These are phyloP conservation scores for Naganishia kalamii DNA, from an alignment of 768 basidiomycete genomes.

Conservation along the genomic window DNA sequence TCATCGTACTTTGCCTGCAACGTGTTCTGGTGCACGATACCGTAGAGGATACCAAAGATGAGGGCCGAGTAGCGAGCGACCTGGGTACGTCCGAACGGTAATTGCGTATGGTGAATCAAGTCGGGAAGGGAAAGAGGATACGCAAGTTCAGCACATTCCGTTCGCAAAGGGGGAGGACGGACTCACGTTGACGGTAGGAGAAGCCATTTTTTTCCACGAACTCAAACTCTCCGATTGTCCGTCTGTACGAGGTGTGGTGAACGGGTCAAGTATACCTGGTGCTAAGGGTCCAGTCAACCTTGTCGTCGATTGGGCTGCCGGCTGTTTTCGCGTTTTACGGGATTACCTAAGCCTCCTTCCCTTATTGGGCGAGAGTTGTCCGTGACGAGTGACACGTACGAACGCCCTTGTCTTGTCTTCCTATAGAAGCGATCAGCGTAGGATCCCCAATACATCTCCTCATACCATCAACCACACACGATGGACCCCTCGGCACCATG, in stretches of 20 bases:
- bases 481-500: slow-evolving; percentile 44
- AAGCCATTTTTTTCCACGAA: slow-evolving; percentile 32
- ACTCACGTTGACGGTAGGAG: slow-evolving; percentile 33
- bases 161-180: not conserved
- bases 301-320: slow-evolving; percentile 10
- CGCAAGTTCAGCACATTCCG: not conserved
- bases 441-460: not conserved
- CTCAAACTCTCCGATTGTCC: no score
- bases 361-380: not conserved
- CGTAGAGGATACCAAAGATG: slow-evolving; percentile 77
- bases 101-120: not conserved
- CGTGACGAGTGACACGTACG: slow-evolving; percentile 10
- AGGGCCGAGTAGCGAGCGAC: slow-evolving; percentile 92
- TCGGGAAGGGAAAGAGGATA: not conserved
- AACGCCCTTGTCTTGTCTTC: no score
- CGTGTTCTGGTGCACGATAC: slow-evolving; percentile 83
- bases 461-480: not conserved
- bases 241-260: no score
- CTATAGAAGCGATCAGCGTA: not conserved
- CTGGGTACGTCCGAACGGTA: slow-evolving; percentile 49
- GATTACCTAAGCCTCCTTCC: no score
- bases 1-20: slow-evolving; percentile 74
- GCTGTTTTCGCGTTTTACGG: slow-evolving; percentile 9
- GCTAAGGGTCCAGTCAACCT: no score
- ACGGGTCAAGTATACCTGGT: no score